Evolutionary conservation across 2,329 filamentous ascomycete species (phyloP).

Genomic region (Fonsecaea multimorphosa): DNA sequence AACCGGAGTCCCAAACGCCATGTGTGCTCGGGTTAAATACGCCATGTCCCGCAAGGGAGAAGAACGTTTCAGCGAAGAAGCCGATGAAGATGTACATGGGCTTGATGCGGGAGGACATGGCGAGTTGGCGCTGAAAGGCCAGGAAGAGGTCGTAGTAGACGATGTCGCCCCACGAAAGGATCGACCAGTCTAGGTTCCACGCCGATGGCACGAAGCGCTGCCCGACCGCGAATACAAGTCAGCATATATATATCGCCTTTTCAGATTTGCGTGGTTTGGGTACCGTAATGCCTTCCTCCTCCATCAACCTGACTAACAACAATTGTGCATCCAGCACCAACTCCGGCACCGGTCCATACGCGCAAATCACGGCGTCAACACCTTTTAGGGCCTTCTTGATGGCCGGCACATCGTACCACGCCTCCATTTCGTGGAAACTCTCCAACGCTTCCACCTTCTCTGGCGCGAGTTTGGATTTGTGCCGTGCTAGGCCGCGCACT

Average conservation of each 20-base stretch:
- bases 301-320: conserved; percentile 13
- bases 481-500: conserved; percentile 11
- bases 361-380: conserved; percentile 15
- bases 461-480: conserved; percentile 7
- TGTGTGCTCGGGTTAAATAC: conserved; percentile 16
- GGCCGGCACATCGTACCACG: conserved; percentile 13
- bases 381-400: conserved; percentile 7
- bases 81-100: conserved; percentile 14
- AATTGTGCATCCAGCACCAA: conserved; percentile 12
- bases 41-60: conserved; percentile 7
- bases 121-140: conserved; percentile 9
- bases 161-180: conserved; percentile 1
- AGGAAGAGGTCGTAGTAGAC: conserved; percentile 17
- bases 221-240: not conserved
- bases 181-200: conserved; percentile 17
- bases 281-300: conserved; percentile 17
- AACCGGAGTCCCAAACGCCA: conserved; percentile 14
- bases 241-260: not conserved
- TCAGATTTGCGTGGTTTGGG: not conserved
- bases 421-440: conserved; percentile 17
- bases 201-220: conserved; percentile 9
- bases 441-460: conserved; percentile 1
- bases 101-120: conserved; percentile 12
- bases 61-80: conserved; percentile 12
- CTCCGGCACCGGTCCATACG: conserved; percentile 11